Conservation (phyloP, 1,139 yeast genomes). For the Debaryomyces psychrophilus region DNA sequence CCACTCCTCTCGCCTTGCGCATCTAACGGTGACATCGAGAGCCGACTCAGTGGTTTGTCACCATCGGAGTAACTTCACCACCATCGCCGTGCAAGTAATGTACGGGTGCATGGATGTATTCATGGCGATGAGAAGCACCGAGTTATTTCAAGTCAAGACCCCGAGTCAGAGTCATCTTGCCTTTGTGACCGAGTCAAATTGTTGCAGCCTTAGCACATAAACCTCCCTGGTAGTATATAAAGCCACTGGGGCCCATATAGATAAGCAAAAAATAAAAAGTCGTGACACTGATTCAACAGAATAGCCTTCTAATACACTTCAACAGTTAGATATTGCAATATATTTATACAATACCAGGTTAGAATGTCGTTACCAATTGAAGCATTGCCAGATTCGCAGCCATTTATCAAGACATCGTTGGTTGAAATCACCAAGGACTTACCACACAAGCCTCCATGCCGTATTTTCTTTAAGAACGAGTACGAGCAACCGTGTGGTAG, state of each 20-base stretch:
- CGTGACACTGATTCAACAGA: not conserved
- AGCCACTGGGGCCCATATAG: not conserved
- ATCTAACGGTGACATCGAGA: not conserved
- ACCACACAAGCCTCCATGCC: slow-evolving; percentile 29
- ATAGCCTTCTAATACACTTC: not conserved
- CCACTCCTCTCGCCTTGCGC: too few relatives aligned
- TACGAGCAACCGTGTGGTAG: slow-evolving; percentile 46
- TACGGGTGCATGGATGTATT: slow-evolving; percentile 5
- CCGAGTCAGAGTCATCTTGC: not conserved
- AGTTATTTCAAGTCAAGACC: not conserved
- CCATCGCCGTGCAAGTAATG: not conserved
- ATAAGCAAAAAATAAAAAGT: not conserved
- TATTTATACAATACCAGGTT: not conserved
- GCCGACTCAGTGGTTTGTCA: not conserved
- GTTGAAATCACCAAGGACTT: slow-evolving; percentile 33
- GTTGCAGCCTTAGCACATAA: not conserved
- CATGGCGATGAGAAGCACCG: not conserved
- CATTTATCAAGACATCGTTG: slow-evolving; percentile 29
- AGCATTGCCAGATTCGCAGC: slow-evolving; percentile 14
- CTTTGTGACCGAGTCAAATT: slow-evolving; percentile 1
- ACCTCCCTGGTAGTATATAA: not conserved
- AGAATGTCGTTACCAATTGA: slow-evolving; percentile 6
- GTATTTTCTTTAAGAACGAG: slow-evolving; percentile 41
- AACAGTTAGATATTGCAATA: not conserved
- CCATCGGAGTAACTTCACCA: not conserved